Evolutionary conservation across 2,329 filamentous ascomycete species (phyloP), one percentile per base, ranked within the genome.

Genomic region (Monosporascus sp.): DNA sequence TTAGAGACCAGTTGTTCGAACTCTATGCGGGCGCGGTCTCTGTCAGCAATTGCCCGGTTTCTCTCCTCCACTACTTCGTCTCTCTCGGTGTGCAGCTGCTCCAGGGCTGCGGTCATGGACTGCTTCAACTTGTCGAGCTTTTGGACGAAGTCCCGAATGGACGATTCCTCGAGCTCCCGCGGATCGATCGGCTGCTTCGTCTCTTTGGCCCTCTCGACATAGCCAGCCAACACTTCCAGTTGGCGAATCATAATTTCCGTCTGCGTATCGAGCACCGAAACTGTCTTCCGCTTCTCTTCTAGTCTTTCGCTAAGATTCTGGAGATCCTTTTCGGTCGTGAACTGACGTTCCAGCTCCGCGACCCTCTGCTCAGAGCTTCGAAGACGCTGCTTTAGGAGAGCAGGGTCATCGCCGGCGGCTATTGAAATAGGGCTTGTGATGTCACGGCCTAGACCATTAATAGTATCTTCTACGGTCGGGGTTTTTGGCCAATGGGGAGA

Each of bases 181-280:
- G 93, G 77, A 63, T 97, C 90, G 55, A 97, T 77, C 6, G 90
- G 85, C 51, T 87, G 84, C 65, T 88, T 89, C 47, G 82, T 88
- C 58, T 90, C 86, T 72, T 96, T 97, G 51, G 90, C 91, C 50
- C 83, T 84, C 66, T 93, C 88, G 20, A 97, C 84, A 66, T 94
- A 93, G 46, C 92, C 90, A 4, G 90, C 92, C 63, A 97, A 81
- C 38, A 93, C 87, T 65, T 96, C 90, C 18, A 97, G 77, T 69
- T 97, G 91, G 41, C 89, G 87, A 63, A 97, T 89, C 72, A 96
- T 93, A 69, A 97, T 92, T 71, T 97, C 93, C 49, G 91, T 90
- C 71, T 97, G 90, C 0, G 92, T 93, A 68, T 97, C 93, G 49
- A 97, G 77, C 18, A 95, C 89, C 6, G 93, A 93, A 68, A 99